Evolutionary conservation across 2,329 filamentous ascomycete genomes (phyloP).

Genomic region (Magnaporthales sp.): DNA sequence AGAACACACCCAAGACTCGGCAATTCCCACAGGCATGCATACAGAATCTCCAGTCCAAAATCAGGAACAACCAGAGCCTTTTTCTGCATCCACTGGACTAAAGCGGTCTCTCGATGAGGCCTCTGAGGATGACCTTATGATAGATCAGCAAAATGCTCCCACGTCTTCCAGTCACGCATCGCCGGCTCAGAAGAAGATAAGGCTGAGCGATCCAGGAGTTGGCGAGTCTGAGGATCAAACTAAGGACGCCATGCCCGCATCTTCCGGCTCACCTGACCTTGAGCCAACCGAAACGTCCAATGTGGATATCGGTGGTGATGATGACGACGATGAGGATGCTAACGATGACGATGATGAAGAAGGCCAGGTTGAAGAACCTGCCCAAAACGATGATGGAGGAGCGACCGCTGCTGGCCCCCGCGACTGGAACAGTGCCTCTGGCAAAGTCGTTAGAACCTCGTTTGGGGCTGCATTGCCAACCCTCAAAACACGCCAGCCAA

Average conservation of each 20-base stretch:
- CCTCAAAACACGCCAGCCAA: background rate
- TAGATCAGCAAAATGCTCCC: background rate
- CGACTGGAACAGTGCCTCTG: conserved; percentile 20
- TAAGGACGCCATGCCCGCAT: background rate
- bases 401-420: conserved; percentile 4
- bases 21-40: background rate
- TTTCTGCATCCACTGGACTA: background rate
- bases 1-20: background rate
- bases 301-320: background rate
- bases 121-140: background rate
- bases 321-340: background rate
- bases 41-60: background rate
- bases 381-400: background rate
- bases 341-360: background rate
- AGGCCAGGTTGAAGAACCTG: background rate
- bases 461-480: conserved; percentile 11
- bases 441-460: conserved; percentile 17
- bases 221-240: background rate
- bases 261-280: background rate
- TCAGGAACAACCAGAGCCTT: background rate
- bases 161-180: background rate
- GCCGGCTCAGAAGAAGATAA: background rate
- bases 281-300: background rate
- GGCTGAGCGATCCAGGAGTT: background rate
- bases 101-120: background rate